Evolutionary conservation across 2,329 filamentous ascomycete genomes (phyloP).

Genomic region (Balansia obtecta): DNA sequence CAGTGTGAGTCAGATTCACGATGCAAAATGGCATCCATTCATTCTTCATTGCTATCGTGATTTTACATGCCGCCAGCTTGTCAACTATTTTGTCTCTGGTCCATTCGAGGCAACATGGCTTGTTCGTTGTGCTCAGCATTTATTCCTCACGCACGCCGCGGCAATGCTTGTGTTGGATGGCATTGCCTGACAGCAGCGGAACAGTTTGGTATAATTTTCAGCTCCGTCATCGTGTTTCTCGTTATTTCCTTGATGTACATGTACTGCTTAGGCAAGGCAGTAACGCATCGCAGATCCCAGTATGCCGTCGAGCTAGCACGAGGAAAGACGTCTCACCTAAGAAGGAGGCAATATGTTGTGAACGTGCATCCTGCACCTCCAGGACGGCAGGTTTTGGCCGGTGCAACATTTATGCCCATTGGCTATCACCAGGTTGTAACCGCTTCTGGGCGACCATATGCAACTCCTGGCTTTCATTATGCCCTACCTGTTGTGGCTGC

Average conservation of each 20-base stretch:
- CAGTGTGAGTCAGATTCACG: too few species aligned
- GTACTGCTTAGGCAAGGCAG: constrained; percentile 22
- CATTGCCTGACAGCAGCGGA: constrained; percentile 24
- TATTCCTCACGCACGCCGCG: neutral
- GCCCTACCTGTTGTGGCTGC: constrained; percentile 1
- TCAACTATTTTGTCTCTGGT: too few species aligned
- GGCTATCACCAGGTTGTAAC: neutral
- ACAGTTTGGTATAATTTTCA: constrained; percentile 28
- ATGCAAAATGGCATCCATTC: too few species aligned
- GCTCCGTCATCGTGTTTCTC: constrained; percentile 17
- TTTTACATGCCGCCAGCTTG: too few species aligned
- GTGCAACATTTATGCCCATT: neutral
- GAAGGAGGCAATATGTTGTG: neutral
- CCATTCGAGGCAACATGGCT: neutral
- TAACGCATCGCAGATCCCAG: neutral
- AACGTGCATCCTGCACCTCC: neutral
- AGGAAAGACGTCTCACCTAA: neutral
- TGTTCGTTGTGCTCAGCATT: neutral
- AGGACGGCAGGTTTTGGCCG: neutral
- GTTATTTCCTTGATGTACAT: constrained; percentile 19
- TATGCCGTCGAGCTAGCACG: neutral
- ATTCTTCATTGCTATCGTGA: too few species aligned
- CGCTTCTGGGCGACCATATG: neutral
- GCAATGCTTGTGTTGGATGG: constrained; percentile 22
- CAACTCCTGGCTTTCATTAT: neutral